These are phyloP conservation scores for Lactarius quietus DNA, from an alignment of 768 basidiomycete genomes.

Conservation along the genomic window DNA sequence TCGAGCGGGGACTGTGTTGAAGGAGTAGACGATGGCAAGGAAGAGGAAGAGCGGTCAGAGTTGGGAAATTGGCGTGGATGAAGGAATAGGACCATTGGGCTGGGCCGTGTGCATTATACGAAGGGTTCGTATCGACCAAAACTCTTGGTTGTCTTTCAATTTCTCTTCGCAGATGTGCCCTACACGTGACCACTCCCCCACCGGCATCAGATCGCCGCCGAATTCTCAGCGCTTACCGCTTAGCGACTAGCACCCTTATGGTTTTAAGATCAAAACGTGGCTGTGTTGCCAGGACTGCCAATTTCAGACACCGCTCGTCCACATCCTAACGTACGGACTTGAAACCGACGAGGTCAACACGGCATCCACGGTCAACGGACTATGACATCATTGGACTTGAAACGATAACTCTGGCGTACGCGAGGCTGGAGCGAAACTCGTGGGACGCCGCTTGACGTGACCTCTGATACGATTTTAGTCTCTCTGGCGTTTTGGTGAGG, in stretches of 20 bases:
- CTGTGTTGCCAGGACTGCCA: neutral
- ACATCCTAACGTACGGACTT: too few species aligned
- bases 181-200: neutral
- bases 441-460: neutral
- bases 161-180: neutral
- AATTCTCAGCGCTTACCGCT: neutral
- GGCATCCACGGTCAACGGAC: neutral
- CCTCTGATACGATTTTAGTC: too few species aligned
- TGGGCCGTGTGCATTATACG: neutral
- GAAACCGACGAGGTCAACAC: too few species aligned
- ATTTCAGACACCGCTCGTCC: too few species aligned
- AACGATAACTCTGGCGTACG: neutral
- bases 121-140: neutral
- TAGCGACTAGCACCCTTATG: too few species aligned
- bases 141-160: neutral
- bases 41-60: neutral
- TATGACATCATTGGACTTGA: neutral
- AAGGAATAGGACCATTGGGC: neutral
- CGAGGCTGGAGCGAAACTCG: neutral
- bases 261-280: neutral
- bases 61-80: neutral
- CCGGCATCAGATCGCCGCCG: neutral
- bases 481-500: too few species aligned
- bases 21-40: neutral
- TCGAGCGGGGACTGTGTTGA: neutral